These are phyloP conservation scores for Populus hybrid DNA, from an alignment of 441 rosid genomes.

Conservation along the genomic window DNA sequence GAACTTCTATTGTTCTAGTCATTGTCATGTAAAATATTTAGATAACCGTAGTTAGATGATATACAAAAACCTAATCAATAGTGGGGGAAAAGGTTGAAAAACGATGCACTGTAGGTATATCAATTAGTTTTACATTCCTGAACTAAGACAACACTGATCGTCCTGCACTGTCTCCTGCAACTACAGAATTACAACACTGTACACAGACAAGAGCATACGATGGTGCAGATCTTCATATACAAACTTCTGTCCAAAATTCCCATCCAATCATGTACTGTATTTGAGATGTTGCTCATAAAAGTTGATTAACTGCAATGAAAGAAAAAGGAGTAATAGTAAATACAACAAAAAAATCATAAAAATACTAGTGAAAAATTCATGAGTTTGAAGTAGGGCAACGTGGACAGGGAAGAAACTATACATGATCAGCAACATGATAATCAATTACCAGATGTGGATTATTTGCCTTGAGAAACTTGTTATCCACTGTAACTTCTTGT, in stretches of 20 bases:
- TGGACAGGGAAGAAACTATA: background rate
- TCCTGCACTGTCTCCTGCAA: slow-evolving; percentile 27
- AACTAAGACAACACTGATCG: slow-evolving; percentile 3
- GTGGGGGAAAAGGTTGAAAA: slow-evolving; percentile 1
- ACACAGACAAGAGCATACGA: slow-evolving; percentile 19
- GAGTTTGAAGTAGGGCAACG: background rate
- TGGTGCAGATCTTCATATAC: slow-evolving; percentile 6
- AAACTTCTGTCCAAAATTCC: slow-evolving; percentile 2
- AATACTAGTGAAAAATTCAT: background rate
- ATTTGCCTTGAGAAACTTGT: slow-evolving; percentile 77
- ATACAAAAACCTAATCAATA: slow-evolving; percentile 17
- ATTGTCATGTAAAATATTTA: background rate
- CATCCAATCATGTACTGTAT: slow-evolving; percentile 51
- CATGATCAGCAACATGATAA: slow-evolving; percentile 1
- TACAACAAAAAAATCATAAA: background rate
- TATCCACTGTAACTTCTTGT: slow-evolving; percentile 79
- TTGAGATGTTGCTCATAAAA: slow-evolving; percentile 94
- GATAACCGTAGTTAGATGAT: background rate
- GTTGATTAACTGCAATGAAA: slow-evolving; percentile 62
- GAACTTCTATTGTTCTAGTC: background rate
- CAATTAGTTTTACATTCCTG: slow-evolving; percentile 3
- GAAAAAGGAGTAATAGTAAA: slow-evolving; percentile 9
- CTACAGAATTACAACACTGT: slow-evolving; percentile 30
- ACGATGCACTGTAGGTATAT: slow-evolving; percentile 17
- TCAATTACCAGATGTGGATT: slow-evolving; percentile 79